Evolutionary conservation across 2,329 filamentous ascomycete genomes (phyloP).

Genomic region (Fusarium nanum): DNA sequence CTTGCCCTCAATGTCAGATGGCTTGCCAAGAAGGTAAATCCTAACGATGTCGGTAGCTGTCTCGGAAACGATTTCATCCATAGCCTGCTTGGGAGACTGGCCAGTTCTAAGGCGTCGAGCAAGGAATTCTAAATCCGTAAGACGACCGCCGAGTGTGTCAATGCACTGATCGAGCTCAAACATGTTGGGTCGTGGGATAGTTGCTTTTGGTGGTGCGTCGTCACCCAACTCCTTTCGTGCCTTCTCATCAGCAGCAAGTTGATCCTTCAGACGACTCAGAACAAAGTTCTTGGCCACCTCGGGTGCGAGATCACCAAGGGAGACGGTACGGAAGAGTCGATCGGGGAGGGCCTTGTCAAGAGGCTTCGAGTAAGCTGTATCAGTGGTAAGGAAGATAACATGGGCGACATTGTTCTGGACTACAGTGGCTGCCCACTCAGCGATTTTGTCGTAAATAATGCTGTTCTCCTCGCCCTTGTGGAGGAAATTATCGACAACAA

Average conservation of each 20-base stretch:
- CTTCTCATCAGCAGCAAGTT: conserved; percentile 48
- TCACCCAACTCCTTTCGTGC: conserved; percentile 41
- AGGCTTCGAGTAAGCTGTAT: conserved; percentile 88
- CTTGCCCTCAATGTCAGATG: conserved; percentile 59
- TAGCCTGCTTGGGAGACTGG: conserved; percentile 82
- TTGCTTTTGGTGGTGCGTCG: conserved; percentile 40
- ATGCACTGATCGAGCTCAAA: conserved; percentile 84
- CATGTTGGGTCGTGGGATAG: conserved; percentile 60
- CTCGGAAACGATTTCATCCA: conserved; percentile 89
- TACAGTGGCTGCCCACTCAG: conserved; percentile 89
- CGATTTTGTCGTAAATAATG: conserved; percentile 80
- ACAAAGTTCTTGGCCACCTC: conserved; percentile 91
- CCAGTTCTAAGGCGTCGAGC: conserved; percentile 90
- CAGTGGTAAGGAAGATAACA: conserved; percentile 92
- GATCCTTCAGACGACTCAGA: conserved; percentile 77
- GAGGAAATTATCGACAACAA: conserved; percentile 92
- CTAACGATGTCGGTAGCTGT: conserved; percentile 91
- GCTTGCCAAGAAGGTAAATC: conserved; percentile 82
- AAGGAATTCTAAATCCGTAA: conserved; percentile 96
- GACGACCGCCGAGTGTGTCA: conserved; percentile 82
- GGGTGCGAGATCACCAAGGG: conserved; percentile 86
- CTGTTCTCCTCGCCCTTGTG: conserved; percentile 76
- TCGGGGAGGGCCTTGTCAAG: conserved; percentile 89
- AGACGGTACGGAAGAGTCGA: conserved; percentile 87
- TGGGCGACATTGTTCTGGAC: conserved; percentile 91